Percentiles rank a stretch among this genome's conserved stretches.
Evolutionary conservation across 1,284 basidiomycete species (phyloP).

Genomic region (Pulveroboletus sp.): DNA sequence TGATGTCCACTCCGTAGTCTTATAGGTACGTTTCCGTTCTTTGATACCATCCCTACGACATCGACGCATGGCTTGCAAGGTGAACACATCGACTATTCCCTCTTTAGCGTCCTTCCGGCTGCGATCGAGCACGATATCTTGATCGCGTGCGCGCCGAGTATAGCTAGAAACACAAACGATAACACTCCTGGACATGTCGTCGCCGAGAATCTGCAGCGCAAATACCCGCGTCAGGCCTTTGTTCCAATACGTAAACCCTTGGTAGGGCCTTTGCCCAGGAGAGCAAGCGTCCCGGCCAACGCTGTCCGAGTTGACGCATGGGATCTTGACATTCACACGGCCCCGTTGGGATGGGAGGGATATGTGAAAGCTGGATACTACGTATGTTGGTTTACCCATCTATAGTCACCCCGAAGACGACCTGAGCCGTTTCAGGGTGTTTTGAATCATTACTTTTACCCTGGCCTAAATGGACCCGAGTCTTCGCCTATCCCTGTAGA

Average conservation of each 20-base stretch:
- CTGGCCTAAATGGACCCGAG: constrained; percentile 20
- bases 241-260: constrained; percentile 44
- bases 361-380: constrained; percentile 85
- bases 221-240: constrained; percentile 61
- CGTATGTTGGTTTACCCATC: constrained; percentile 40
- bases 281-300: constrained; percentile 34
- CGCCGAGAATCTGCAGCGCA: constrained; percentile 65
- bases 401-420: background rate
- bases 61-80: constrained; percentile 43
- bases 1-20: constrained; percentile 32
- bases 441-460: constrained; percentile 61
- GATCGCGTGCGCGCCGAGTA: constrained; percentile 71
- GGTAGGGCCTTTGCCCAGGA: constrained; percentile 26
- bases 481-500: constrained; percentile 58
- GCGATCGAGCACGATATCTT: constrained; percentile 86
- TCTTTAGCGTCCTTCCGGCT: constrained; percentile 80
- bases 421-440: constrained; percentile 57
- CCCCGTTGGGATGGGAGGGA: constrained; percentile 78
- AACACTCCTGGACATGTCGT: constrained; percentile 51
- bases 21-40: constrained; percentile 30
- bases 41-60: background rate
- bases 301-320: constrained; percentile 54
- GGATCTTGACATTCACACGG: constrained; percentile 73
- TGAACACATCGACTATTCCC: constrained; percentile 86
- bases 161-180: constrained; percentile 20